Percentiles rank a stretch among this genome's conserved stretches.
These are phyloP conservation scores for Herpetomonas muscarum DNA, from an alignment of 208 protist species.

Conservation along the genomic window DNA sequence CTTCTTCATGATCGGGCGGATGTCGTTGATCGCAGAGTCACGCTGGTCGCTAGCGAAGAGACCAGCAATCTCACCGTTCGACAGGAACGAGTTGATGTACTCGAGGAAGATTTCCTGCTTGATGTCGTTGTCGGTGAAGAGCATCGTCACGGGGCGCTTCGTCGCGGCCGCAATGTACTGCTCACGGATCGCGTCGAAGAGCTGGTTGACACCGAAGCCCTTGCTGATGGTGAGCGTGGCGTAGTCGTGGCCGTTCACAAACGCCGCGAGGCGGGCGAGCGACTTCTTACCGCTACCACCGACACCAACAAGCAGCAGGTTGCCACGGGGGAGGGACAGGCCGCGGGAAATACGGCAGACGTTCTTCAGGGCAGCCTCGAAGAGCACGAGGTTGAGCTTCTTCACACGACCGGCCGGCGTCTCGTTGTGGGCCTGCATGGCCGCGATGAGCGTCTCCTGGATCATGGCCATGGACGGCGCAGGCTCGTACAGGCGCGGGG, in stretches of 20 bases:
- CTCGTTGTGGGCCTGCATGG: constrained; percentile 90
- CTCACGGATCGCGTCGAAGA: constrained; percentile 93
- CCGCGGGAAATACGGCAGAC: constrained; percentile 92
- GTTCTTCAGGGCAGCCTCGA: constrained; percentile 95
- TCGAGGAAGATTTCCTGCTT: constrained; percentile 98
- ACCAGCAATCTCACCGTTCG: constrained; percentile 94
- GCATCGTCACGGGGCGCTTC: constrained; percentile 90
- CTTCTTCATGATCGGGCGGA: constrained; percentile 94
- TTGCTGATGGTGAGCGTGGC: constrained; percentile 91
- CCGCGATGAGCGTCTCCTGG: constrained; percentile 58
- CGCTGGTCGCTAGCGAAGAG: constrained; percentile 97
- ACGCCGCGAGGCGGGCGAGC: constrained; percentile 85
- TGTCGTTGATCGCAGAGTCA: constrained; percentile 95
- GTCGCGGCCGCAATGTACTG: constrained; percentile 86
- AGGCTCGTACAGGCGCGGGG: constrained; percentile 94
- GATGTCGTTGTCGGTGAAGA: constrained; percentile 98
- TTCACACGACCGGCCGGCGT: constrained; percentile 73
- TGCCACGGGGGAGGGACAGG: constrained; percentile 89
- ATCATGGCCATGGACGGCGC: constrained; percentile 83
- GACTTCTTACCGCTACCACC: constrained; percentile 93
- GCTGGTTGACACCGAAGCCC: constrained; percentile 92
- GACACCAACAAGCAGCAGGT: constrained; percentile 93
- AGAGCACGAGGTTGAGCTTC: constrained; percentile 93
- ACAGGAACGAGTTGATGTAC: constrained; percentile 97
- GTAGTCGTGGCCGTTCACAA: constrained; percentile 87